Evolutionary conservation across 202 grass and related monocot genomes (phyloP).

Genomic region (Elaeis oleifera): DNA sequence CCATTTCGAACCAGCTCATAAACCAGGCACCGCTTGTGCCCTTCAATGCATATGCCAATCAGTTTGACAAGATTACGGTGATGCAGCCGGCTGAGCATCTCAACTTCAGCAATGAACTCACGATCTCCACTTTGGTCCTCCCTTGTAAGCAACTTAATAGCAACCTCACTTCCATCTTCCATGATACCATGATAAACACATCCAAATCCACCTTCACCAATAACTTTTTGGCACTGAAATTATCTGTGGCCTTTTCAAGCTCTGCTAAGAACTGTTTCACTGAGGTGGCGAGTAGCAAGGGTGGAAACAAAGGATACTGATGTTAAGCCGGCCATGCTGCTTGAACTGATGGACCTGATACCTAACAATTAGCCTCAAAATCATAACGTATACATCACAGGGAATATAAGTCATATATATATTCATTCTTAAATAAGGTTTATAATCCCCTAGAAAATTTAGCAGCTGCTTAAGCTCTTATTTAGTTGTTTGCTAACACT

Average conservation of each 20-base stretch:
- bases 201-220: slow-evolving; percentile 75
- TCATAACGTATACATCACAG: no score
- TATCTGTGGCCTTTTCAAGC: slow-evolving; percentile 64
- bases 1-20: slow-evolving; percentile 71
- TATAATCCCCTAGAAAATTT: no score
- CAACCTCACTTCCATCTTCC: slow-evolving; percentile 52
- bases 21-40: slow-evolving; percentile 44
- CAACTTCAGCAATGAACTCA: slow-evolving; percentile 63
- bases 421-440: no score
- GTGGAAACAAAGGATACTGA: slow-evolving; percentile 56
- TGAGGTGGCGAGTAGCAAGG: slow-evolving; percentile 30
- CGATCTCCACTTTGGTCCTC: slow-evolving; percentile 58
- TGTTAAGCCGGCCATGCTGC: slow-evolving; percentile 31
- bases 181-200: slow-evolving; percentile 53
- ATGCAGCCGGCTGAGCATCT: slow-evolving; percentile 74
- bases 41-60: slow-evolving; percentile 62
- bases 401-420: no score
- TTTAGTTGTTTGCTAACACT: no score
- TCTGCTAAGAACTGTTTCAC: slow-evolving; percentile 54
- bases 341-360: slow-evolving; percentile 44
- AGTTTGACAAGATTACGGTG: slow-evolving; percentile 78
- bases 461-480: no score
- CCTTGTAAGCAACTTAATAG: slow-evolving; percentile 72
- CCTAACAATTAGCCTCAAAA: slow-evolving; percentile 30
- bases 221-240: slow-evolving; percentile 54